Conservation (phyloP, 768 basidiomycete species). For the Boletus coccyginus region DNA sequence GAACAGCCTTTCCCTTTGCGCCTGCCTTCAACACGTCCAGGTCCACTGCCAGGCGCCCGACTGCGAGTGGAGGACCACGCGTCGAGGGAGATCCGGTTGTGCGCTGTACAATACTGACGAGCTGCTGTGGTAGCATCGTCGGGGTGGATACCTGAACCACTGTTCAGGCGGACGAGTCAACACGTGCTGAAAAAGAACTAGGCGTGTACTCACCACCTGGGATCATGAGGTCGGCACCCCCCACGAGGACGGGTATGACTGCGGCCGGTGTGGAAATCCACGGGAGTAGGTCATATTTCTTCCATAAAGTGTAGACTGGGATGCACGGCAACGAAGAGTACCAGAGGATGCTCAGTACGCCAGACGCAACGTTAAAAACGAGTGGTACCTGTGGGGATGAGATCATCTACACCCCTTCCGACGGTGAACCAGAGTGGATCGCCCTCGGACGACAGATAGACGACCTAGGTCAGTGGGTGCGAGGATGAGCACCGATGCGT, state of each 20-base stretch:
- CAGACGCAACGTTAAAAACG: background rate
- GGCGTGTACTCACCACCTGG: slow-evolving; percentile 62
- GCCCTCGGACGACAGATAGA: slow-evolving; percentile 61
- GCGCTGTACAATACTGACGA: slow-evolving; percentile 64
- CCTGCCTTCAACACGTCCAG: slow-evolving; percentile 45
- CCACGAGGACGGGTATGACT: slow-evolving; percentile 68
- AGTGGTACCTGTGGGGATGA: slow-evolving; percentile 64
- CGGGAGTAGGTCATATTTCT: slow-evolving; percentile 63
- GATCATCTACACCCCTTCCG: slow-evolving; percentile 62
- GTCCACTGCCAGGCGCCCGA: slow-evolving; percentile 67
- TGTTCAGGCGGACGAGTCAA: slow-evolving; percentile 23
- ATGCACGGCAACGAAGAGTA: background rate
- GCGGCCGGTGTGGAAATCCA: slow-evolving; percentile 66
- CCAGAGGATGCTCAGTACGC: background rate
- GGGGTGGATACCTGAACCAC: slow-evolving; percentile 53
- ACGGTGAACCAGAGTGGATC: slow-evolving; percentile 79
- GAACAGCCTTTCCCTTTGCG: slow-evolving; percentile 77
- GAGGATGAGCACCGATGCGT: background rate
- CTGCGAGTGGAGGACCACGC: slow-evolving; percentile 56
- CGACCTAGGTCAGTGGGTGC: slow-evolving; percentile 40
- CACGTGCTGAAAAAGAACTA: background rate
- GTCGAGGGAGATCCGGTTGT: slow-evolving; percentile 28
- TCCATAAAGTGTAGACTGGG: slow-evolving; percentile 77
- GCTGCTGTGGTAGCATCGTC: slow-evolving; percentile 41
- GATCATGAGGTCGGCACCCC: slow-evolving; percentile 88